Evolutionary conservation across 2,329 filamentous ascomycete genomes (phyloP).

Genomic region (Periconia macrospinosa): DNA sequence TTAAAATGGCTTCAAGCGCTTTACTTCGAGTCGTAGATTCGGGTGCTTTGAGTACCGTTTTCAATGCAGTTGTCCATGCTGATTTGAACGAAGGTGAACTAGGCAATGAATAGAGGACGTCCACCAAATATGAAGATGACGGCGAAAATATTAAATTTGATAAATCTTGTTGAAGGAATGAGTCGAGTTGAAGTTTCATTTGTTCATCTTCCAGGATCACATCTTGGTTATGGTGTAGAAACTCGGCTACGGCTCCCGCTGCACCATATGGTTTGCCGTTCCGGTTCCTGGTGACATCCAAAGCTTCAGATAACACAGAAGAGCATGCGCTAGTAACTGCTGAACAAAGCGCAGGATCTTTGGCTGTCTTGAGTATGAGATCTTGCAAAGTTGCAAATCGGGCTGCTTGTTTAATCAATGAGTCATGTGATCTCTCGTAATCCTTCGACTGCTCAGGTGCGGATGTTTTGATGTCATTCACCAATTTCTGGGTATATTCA

Average conservation of each 20-base stretch:
- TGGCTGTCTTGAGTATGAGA: constrained; percentile 13
- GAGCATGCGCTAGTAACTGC: constrained; percentile 40
- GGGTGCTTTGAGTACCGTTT: constrained; percentile 25
- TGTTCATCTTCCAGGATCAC: constrained; percentile 45
- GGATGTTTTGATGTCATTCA: constrained; percentile 70
- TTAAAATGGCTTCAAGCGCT: constrained; percentile 36
- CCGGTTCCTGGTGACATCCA: constrained; percentile 54
- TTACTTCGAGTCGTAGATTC: constrained; percentile 31
- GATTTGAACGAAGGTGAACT: constrained; percentile 30
- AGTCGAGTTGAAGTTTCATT: constrained; percentile 45
- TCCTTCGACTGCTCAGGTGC: constrained; percentile 81
- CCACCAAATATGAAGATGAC: constrained; percentile 67
- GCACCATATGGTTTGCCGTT: constrained; percentile 71
- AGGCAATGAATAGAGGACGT: constrained; percentile 60
- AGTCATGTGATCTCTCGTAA: constrained; percentile 70
- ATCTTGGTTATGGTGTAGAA: constrained; percentile 49
- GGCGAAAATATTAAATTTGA: constrained; percentile 66
- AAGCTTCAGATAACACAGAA: constrained; percentile 51
- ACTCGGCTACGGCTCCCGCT: constrained; percentile 59
- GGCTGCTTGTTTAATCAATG: constrained; percentile 65
- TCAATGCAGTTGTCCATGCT: constrained; percentile 36
- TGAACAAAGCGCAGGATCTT: constrained; percentile 10
- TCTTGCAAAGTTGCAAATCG: constrained; percentile 63
- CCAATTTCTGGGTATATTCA: constrained; percentile 62
- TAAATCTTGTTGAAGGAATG: constrained; percentile 60